Percentiles rank a stretch among this genome's conserved stretches.
These are phyloP conservation scores for Phytophthora sp. DNA, from an alignment of 352 stramenopile species.

Conservation along the genomic window DNA sequence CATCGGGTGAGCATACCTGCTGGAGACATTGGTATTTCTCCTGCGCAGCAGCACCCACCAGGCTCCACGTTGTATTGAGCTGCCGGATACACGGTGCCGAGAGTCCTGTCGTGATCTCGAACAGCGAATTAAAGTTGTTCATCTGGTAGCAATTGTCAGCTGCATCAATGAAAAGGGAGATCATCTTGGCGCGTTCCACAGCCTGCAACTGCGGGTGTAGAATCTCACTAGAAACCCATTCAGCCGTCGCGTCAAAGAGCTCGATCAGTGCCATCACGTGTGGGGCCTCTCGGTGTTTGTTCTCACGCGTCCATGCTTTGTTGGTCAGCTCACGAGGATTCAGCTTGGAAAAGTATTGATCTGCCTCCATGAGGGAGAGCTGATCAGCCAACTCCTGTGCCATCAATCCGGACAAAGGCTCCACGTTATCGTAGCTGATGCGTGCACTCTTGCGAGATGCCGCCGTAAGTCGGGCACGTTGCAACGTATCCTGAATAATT, in stretches of 20 bases:
- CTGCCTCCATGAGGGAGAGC: slow-evolving; percentile 80
- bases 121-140: slow-evolving; percentile 92
- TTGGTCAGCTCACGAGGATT: slow-evolving; percentile 83
- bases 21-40: slow-evolving; percentile 88
- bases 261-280: slow-evolving; percentile 88
- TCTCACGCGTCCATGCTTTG: slow-evolving; percentile 87
- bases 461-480: slow-evolving; percentile 59
- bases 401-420: slow-evolving; percentile 65
- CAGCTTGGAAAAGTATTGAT: slow-evolving; percentile 76
- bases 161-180: slow-evolving; percentile 86
- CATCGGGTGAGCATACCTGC: slow-evolving; percentile 80
- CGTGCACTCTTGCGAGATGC: slow-evolving; percentile 65
- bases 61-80: slow-evolving; percentile 83
- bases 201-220: slow-evolving; percentile 85
- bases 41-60: slow-evolving; percentile 61
- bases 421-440: slow-evolving; percentile 81
- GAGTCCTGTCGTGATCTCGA: slow-evolving; percentile 81
- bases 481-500: slow-evolving; percentile 76
- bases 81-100: slow-evolving; percentile 84
- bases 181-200: slow-evolving; percentile 79
- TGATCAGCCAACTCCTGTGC: slow-evolving; percentile 82
- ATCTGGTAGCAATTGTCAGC: slow-evolving; percentile 84
- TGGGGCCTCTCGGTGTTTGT: slow-evolving; percentile 80
- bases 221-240: slow-evolving; percentile 91
- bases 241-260: slow-evolving; percentile 82